A percentile compares a stretch with the other conserved stretches of the same genome.
phyloP scores from a whole-genome alignment of 495 filamentous ascomycete genomes.

The Penicillium herquei region DNA sequence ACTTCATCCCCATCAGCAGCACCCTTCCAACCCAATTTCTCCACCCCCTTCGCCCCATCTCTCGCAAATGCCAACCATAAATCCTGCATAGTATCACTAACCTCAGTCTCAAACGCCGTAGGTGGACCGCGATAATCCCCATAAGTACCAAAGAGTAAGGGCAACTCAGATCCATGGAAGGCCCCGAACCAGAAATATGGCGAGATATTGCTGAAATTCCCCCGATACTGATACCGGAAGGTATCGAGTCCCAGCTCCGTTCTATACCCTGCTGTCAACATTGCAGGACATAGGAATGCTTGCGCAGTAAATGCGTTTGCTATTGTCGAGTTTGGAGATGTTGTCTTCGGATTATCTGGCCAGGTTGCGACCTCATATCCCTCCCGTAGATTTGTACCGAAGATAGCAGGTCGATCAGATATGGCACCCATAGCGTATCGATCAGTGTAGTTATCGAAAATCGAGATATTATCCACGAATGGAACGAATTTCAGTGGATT shows the following conservation, averaged over 20 bases:
- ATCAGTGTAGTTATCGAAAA: background rate
- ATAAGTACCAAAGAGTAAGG: background rate
- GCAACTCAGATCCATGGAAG: background rate
- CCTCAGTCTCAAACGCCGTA: background rate
- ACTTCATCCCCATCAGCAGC: background rate
- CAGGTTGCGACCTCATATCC: background rate
- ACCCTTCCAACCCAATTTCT: background rate
- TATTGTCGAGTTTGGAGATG: background rate
- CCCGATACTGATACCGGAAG: background rate
- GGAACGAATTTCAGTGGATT: background rate
- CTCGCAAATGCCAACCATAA: slow-evolving; percentile 1
- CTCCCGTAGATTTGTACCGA: background rate
- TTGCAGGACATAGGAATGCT: background rate
- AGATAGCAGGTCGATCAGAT: background rate
- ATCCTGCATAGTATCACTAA: slow-evolving; percentile 3
- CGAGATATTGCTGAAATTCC: background rate
- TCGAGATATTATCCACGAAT: background rate
- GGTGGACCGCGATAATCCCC: background rate
- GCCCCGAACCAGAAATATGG: background rate
- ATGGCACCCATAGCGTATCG: background rate
- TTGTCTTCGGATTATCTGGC: background rate
- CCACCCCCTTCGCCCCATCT: background rate
- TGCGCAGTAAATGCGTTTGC: background rate
- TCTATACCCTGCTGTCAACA: background rate
- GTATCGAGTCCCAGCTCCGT: background rate